Percentiles rank a stretch among this genome's conserved stretches.
These are phyloP conservation scores for Kodamaea anthophila DNA, from an alignment of 1,139 yeast species.

Conservation along the genomic window DNA sequence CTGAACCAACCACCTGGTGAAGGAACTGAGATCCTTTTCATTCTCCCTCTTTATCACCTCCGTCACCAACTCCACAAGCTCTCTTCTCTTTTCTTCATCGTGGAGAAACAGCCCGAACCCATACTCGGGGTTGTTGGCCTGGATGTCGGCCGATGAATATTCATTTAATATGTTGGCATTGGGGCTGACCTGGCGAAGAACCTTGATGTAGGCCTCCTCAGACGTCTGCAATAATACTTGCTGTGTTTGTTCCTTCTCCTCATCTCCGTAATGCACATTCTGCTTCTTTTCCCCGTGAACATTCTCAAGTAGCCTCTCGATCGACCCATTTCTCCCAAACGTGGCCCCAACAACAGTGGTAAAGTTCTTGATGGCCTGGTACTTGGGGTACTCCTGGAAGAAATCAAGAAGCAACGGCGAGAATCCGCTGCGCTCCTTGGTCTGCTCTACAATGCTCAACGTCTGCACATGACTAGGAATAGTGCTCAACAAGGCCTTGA, in stretches of 20 bases:
- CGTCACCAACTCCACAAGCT: slow-evolving; percentile 45
- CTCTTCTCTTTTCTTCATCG: slow-evolving; percentile 44
- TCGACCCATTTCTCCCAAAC: slow-evolving; percentile 41
- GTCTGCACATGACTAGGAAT: slow-evolving; percentile 54
- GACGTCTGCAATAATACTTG: slow-evolving; percentile 44
- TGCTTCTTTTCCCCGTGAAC: slow-evolving; percentile 45
- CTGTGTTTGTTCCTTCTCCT: slow-evolving; percentile 59
- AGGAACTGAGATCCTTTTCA: slow-evolving; percentile 46
- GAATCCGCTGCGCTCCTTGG: slow-evolving; percentile 47
- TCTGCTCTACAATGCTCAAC: slow-evolving; percentile 62
- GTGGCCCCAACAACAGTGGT: slow-evolving; percentile 54
- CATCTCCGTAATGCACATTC: slow-evolving; percentile 54
- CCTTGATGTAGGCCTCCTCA: slow-evolving; percentile 75
- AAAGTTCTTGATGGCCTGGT: slow-evolving; percentile 42
- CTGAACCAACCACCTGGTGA: slow-evolving; percentile 65
- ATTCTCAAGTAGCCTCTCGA: slow-evolving; percentile 49
- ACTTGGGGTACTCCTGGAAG: slow-evolving; percentile 51
- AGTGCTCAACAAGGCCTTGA: slow-evolving; percentile 41
- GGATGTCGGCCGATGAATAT: slow-evolving; percentile 31
- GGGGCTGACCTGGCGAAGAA: slow-evolving; percentile 62
- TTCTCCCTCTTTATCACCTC: slow-evolving; percentile 43
- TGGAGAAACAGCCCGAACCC: slow-evolving; percentile 78
- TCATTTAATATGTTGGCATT: slow-evolving; percentile 57
- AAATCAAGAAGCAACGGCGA: slow-evolving; percentile 70
- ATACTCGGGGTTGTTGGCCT: slow-evolving; percentile 67